These are phyloP conservation scores for Starmerella floris DNA, from an alignment of 805 yeast species.

Conservation along the genomic window DNA sequence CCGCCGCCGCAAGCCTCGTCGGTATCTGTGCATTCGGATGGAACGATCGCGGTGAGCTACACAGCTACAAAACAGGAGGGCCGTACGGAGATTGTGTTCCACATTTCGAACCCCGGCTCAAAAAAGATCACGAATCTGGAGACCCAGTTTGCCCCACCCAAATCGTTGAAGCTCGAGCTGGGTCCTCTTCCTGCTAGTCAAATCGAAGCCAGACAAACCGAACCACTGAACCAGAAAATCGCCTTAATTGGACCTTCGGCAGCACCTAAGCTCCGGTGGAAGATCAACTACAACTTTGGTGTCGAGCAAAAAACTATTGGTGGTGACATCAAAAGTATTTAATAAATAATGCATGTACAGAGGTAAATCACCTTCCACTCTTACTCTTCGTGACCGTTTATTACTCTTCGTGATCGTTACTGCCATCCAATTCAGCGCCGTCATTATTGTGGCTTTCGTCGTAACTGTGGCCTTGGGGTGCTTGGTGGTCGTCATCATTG, in stretches of 20 bases:
- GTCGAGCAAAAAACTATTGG: constrained; percentile 28
- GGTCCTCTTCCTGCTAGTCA: constrained; percentile 47
- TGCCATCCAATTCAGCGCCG: too few species aligned
- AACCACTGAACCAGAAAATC: constrained; percentile 40
- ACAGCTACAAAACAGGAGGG: constrained; percentile 30
- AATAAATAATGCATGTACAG: constrained; percentile 1
- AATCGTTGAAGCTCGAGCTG: constrained; percentile 42
- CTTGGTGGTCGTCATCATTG: too few species aligned
- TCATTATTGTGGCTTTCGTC: too few species aligned
- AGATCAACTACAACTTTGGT: constrained; percentile 41
- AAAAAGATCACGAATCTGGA: constrained; percentile 38
- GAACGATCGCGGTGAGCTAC: constrained; percentile 39
- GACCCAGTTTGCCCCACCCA: constrained; percentile 61
- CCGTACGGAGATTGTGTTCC: constrained; percentile 34
- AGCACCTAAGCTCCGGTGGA: constrained; percentile 65
- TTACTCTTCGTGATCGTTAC: too few species aligned
- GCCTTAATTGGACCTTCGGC: constrained; percentile 25
- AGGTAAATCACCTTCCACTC: too few species aligned
- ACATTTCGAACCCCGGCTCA: constrained; percentile 39
- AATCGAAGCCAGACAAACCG: constrained; percentile 37
- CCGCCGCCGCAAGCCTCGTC: constrained; percentile 14
- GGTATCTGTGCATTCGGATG: constrained; percentile 16
- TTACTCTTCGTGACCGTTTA: too few species aligned
- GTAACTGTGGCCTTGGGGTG: too few species aligned
- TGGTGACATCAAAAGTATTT: constrained; percentile 34